Percentiles rank a stretch among this genome's conserved stretches.
These are phyloP conservation scores for Amanita brunnescens DNA, from an alignment of 768 basidiomycete species.

Conservation along the genomic window DNA sequence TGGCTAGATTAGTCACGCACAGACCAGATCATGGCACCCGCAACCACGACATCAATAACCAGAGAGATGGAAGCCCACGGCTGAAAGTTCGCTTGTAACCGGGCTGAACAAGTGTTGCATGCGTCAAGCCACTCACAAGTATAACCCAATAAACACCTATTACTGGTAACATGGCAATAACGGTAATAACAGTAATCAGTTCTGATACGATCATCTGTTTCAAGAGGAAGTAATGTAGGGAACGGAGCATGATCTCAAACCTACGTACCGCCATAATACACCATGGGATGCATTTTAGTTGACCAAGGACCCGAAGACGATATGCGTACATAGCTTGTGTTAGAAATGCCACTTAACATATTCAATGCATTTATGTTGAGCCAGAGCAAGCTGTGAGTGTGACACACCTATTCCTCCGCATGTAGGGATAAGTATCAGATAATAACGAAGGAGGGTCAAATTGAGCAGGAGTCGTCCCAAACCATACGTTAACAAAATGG, in stretches of 20 bases:
- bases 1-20: conserved; percentile 12
- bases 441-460: too few relatives aligned
- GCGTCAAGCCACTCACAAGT: neutral
- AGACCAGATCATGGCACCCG: conserved; percentile 22
- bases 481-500: neutral
- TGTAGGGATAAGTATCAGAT: neutral
- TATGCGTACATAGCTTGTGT: neutral
- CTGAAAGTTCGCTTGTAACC: neutral
- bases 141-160: neutral
- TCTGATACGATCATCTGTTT: neutral
- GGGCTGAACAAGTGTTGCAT: neutral
- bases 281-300: neutral
- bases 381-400: neutral
- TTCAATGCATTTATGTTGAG: neutral
- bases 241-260: neutral
- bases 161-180: neutral
- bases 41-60: conserved; percentile 23
- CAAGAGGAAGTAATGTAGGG: neutral
- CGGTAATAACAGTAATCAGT: neutral
- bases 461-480: neutral
- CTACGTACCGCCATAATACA: neutral
- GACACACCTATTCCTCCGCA: neutral
- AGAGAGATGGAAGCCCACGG: conserved; percentile 24
- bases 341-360: neutral
- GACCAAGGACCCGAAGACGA: neutral